These are phyloP conservation scores for Pseudonitzschia multiseries DNA, from an alignment of 108 stramenopile species.

Conservation along the genomic window DNA sequence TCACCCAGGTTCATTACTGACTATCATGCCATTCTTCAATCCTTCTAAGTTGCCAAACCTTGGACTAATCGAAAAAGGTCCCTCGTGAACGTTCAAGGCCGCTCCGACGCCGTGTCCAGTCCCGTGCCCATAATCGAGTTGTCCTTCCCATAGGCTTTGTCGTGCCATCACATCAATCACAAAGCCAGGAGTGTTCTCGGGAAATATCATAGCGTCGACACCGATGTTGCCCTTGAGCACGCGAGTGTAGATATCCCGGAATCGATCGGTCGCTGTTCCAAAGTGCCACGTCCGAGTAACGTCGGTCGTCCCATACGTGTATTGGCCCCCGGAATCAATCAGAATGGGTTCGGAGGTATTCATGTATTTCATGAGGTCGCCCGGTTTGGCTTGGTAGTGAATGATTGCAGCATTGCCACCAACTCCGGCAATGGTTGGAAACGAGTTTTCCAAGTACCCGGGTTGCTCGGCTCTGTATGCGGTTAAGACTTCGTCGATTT, in stretches of 20 bases:
- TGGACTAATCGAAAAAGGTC: constrained; percentile 79
- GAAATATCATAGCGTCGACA: constrained; percentile 88
- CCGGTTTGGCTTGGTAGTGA: constrained; percentile 87
- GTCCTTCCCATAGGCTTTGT: constrained; percentile 82
- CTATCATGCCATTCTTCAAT: constrained; percentile 94
- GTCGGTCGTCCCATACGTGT: constrained; percentile 96
- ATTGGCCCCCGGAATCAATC: constrained; percentile 94
- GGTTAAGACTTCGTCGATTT: constrained; percentile 86
- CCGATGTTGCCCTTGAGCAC: constrained; percentile 97
- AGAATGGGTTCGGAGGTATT: constrained; percentile 76
- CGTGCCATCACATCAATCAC: constrained; percentile 96
- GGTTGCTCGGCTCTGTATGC: constrained; percentile 73
- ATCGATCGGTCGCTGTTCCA: constrained; percentile 71
- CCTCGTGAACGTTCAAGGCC: constrained; percentile 96
- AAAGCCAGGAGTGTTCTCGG: constrained; percentile 91
- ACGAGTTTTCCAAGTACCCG: constrained; percentile 78
- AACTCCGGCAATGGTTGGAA: constrained; percentile 95
- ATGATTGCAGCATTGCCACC: constrained; percentile 97
- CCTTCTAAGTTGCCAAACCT: constrained; percentile 71
- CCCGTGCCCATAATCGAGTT: constrained; percentile 96
- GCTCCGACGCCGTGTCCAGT: constrained; percentile 98
- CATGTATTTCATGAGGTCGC: constrained; percentile 66
- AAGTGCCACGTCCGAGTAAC: constrained; percentile 97
- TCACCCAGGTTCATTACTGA: constrained; percentile 96
- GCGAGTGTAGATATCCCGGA: constrained; percentile 83